These are phyloP conservation scores for Paramecium bursaria DNA, from an alignment of 73 alveolate genomes.

Conservation along the genomic window DNA sequence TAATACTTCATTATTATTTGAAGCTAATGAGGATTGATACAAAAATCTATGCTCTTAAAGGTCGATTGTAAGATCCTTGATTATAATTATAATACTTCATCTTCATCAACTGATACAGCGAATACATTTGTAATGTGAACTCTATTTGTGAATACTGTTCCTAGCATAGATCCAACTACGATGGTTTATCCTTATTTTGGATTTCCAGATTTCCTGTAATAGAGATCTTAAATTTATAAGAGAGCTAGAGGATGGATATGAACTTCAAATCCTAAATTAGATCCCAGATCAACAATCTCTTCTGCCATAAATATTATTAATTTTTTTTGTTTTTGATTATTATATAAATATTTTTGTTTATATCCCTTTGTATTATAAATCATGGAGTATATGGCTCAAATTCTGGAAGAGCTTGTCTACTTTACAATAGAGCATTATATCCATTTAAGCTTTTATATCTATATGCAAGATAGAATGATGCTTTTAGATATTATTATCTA, in stretches of 20 bases:
- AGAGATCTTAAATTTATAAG: slow-evolving; percentile 23
- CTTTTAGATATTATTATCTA: too few species aligned
- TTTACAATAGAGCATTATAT: too few species aligned
- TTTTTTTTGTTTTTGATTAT: too few species aligned
- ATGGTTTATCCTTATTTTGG: slow-evolving; percentile 12
- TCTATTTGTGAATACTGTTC: slow-evolving; percentile 36
- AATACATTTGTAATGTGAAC: slow-evolving; percentile 39
- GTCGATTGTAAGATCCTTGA: slow-evolving; percentile 7
- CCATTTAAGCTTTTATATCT: too few species aligned
- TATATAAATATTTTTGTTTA: too few species aligned
- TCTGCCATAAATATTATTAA: slow-evolving; percentile 66
- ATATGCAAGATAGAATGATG: too few species aligned
- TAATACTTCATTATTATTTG: slow-evolving; percentile 34
- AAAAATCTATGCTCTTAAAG: slow-evolving; percentile 9
- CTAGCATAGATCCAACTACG: slow-evolving; percentile 44
- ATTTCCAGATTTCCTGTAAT: slow-evolving; percentile 51
- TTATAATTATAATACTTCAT: neutral
- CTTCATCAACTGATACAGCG: slow-evolving; percentile 27
- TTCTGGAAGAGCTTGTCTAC: too few species aligned
- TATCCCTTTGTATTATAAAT: too few species aligned
- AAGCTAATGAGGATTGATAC: neutral
- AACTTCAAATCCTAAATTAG: slow-evolving; percentile 33
- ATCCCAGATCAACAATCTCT: slow-evolving; percentile 47
- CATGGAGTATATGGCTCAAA: too few species aligned
- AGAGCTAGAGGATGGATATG: slow-evolving; percentile 40